These are phyloP conservation scores for Haplographium delicatum DNA, from an alignment of 495 filamentous ascomycete genomes.

Conservation along the genomic window DNA sequence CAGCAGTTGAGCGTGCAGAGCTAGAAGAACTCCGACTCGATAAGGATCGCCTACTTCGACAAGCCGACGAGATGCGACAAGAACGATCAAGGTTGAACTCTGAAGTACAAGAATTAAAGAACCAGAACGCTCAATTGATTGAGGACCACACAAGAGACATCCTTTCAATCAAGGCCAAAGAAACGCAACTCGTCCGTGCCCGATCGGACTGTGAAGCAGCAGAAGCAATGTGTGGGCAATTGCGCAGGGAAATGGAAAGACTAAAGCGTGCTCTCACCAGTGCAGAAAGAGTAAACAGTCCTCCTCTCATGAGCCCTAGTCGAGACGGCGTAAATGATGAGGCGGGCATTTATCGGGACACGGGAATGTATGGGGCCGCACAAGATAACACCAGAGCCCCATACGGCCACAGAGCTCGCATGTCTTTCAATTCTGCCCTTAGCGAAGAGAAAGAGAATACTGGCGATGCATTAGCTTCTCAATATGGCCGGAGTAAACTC, in stretches of 20 bases:
- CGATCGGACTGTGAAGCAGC: conserved; percentile 84
- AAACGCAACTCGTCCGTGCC: conserved; percentile 91
- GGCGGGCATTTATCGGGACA: conserved; percentile 51
- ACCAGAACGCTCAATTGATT: conserved; percentile 92
- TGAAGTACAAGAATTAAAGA: conserved; percentile 82
- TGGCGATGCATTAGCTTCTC: conserved; percentile 34
- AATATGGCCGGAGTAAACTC: conserved; percentile 41
- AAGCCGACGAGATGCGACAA: conserved; percentile 68
- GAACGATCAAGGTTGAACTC: conserved; percentile 70
- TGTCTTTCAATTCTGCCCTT: conserved; percentile 67
- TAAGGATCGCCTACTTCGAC: conserved; percentile 67
- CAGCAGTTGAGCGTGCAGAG: conserved; percentile 76
- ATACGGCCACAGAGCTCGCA: conserved; percentile 37
- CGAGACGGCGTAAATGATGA: conserved; percentile 39
- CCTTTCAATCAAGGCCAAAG: conserved; percentile 94
- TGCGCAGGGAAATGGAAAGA: conserved; percentile 84
- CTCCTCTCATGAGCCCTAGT: conserved; percentile 37
- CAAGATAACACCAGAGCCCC: conserved; percentile 17
- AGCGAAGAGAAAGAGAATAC: conserved; percentile 83
- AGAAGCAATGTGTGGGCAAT: conserved; percentile 73
- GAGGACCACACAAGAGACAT: conserved; percentile 97
- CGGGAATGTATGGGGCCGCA: conserved; percentile 30
- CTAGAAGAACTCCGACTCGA: conserved; percentile 81
- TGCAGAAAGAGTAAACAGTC: conserved; percentile 42
- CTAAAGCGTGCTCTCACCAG: conserved; percentile 70